Base-by-base conservation (phyloP, 2,329 filamentous ascomycete species). In the Pochonia chlamydosporia region DNA sequence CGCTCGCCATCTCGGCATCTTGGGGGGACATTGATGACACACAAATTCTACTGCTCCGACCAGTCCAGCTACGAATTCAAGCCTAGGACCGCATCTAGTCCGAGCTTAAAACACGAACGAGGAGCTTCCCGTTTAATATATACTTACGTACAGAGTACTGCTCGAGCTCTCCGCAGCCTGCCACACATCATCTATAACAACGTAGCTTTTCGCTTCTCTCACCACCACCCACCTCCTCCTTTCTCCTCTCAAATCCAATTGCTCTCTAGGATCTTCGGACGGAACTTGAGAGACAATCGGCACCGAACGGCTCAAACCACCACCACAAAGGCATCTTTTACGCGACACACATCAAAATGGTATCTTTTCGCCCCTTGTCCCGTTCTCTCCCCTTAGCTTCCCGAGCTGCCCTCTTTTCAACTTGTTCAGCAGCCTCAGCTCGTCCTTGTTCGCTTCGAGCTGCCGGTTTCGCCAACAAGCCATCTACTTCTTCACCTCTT, bases 281-380 rank as follows among this genome's bases (percentile, higher is more conserved):
- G 20, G 20, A 14, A 5, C 31, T 16, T n/a, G n/a, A 18, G 31
- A 35, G 25, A 16, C 42, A 3, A 18, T 42, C 23, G 21, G 14
- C 42, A 23, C 16, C 40, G 6, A 16, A 5, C 20, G 35, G 21
- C 35, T 14, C 13, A 24, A 35, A 44, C n/a, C 25, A 43, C 51
- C 43, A 54, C 47, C 54, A 58, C 52, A 7, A n/a, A 16, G 23
- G 10, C 26, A 30, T 26, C n/a, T 28, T 16, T 30, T 37, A 44
- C 40, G 23, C 35, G 10, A 11, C 21, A 39, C 5, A 39, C 56
- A 54, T 54, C 52, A 62, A 56, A 57, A 64, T 64, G 62, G 62
- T 64, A 64, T 57, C 53, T 57, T 56, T 59, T 40, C 58, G 56
- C 52, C 60, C 58, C 46, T 45, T 60, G 31, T 56, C 59, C 40